A percentile compares a stretch with the other conserved stretches of the same genome.
phyloP scores from a whole-genome alignment of 257 asterid genomes.

The Catharanthus roseus region DNA sequence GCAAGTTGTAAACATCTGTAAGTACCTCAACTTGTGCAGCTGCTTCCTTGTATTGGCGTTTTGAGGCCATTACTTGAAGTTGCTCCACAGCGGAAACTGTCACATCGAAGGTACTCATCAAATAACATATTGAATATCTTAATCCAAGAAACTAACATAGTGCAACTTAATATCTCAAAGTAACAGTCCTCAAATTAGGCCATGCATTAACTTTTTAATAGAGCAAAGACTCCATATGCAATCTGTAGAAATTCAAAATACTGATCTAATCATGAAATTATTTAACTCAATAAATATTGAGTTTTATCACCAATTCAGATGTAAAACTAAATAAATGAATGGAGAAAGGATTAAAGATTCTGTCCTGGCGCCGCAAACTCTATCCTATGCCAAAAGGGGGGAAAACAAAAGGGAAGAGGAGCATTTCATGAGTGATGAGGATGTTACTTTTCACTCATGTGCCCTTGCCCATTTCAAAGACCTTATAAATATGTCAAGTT shows the following conservation, averaged over 20 bases:
- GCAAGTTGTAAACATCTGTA: conserved; percentile 9
- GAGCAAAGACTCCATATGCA: not conserved
- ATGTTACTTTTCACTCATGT: not conserved
- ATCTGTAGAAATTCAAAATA: not conserved
- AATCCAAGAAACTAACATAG: not conserved
- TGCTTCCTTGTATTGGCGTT: conserved; percentile 96
- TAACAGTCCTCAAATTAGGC: not conserved
- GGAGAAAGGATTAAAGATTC: not conserved
- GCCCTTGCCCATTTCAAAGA: not conserved
- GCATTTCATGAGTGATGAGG: not conserved
- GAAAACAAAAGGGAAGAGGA: not conserved
- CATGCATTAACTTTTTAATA: not conserved
- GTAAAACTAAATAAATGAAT: not conserved
- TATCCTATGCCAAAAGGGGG: too few relatives aligned
- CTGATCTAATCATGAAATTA: not conserved
- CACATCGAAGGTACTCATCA: conserved; percentile 18
- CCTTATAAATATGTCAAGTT: not conserved
- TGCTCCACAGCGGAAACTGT: conserved; percentile 98
- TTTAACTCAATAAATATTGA: not conserved
- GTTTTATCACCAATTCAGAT: not conserved
- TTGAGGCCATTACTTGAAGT: conserved; percentile 97
- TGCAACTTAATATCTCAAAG: not conserved
- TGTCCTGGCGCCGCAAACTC: not conserved
- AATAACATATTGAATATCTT: not conserved
- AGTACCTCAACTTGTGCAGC: conserved; percentile 99